phyloP scores from a whole-genome alignment of 148 eudicot genomes.

The Amaranthus palmeri region DNA sequence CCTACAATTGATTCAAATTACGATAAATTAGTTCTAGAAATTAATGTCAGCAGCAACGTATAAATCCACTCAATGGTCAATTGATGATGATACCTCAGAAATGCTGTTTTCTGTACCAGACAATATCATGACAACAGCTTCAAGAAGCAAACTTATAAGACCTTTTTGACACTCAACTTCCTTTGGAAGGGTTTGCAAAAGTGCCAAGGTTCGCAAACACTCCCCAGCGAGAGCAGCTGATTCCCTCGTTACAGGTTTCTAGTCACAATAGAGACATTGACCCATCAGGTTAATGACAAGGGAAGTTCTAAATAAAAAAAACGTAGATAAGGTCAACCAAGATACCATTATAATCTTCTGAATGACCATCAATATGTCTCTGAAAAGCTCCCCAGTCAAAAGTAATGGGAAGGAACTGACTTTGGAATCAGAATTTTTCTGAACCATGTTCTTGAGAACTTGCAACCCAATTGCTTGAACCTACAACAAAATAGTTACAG shows the following conservation, averaged over 20 bases:
- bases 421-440: slow-evolving; percentile 39
- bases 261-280: slow-evolving; percentile 26
- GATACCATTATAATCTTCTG: slow-evolving; percentile 57
- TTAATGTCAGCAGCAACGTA: neutral
- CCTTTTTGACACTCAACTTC: slow-evolving; percentile 59
- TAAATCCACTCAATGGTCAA: slow-evolving; percentile 1
- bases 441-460: slow-evolving; percentile 64
- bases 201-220: slow-evolving; percentile 79
- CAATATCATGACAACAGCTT: slow-evolving; percentile 71
- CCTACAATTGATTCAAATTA: slow-evolving; percentile 37
- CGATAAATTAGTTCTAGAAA: neutral
- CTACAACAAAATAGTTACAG: slow-evolving; percentile 34
- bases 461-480: slow-evolving; percentile 80
- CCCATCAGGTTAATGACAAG: slow-evolving; percentile 17
- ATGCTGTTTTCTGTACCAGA: slow-evolving; percentile 46
- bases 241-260: slow-evolving; percentile 68
- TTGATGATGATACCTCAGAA: slow-evolving; percentile 44
- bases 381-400: slow-evolving; percentile 62
- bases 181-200: slow-evolving; percentile 73
- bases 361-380: slow-evolving; percentile 39
- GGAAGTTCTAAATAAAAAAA: slow-evolving; percentile 10
- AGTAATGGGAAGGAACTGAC: slow-evolving; percentile 51
- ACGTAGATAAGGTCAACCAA: neutral
- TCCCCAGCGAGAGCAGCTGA: slow-evolving; percentile 72
- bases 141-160: slow-evolving; percentile 64